phyloP scores from a whole-genome alignment of 805 yeast genomes.

The Ogataea pilisensis region DNA sequence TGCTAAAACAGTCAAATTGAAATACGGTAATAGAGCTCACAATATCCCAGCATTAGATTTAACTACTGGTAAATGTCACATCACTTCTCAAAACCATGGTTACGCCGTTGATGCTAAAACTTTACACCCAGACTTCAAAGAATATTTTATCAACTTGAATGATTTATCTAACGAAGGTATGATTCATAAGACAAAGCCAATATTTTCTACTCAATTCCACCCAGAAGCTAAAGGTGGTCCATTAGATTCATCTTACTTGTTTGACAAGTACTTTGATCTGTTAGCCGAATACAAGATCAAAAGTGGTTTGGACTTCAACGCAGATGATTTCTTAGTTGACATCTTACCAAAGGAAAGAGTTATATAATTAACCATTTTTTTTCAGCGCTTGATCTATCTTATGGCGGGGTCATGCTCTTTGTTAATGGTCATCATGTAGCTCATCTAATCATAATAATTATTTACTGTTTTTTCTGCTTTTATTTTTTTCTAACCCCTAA shows the following conservation, averaged over 20 bases:
- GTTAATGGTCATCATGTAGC: too few species aligned
- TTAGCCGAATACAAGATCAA: slow-evolving; percentile 53
- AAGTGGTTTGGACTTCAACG: slow-evolving; percentile 39
- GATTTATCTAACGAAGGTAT: slow-evolving; percentile 98
- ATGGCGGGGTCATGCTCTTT: background rate
- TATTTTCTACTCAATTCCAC: slow-evolving; percentile 96
- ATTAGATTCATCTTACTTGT: slow-evolving; percentile 82
- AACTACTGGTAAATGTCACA: slow-evolving; percentile 89
- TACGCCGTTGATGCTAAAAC: slow-evolving; percentile 89
- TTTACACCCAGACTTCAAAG: slow-evolving; percentile 72
- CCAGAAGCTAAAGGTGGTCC: slow-evolving; percentile 99
- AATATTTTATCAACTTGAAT: slow-evolving; percentile 87
- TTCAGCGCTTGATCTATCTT: background rate
- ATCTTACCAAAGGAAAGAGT: slow-evolving; percentile 66
- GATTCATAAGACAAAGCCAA: slow-evolving; percentile 83
- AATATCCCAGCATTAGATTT: slow-evolving; percentile 94
- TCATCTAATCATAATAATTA: too few species aligned
- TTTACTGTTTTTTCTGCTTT: too few species aligned
- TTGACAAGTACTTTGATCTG: slow-evolving; percentile 80
- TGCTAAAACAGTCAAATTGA: slow-evolving; percentile 86
- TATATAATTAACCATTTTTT: slow-evolving; percentile 24
- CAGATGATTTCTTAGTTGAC: slow-evolving; percentile 48
- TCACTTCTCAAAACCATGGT: slow-evolving; percentile 98
- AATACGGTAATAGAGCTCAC: slow-evolving; percentile 98
- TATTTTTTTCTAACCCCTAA: too few species aligned